Conservation (phyloP, 257 asterid genomes). For the Solanum chmielewskii region DNA sequence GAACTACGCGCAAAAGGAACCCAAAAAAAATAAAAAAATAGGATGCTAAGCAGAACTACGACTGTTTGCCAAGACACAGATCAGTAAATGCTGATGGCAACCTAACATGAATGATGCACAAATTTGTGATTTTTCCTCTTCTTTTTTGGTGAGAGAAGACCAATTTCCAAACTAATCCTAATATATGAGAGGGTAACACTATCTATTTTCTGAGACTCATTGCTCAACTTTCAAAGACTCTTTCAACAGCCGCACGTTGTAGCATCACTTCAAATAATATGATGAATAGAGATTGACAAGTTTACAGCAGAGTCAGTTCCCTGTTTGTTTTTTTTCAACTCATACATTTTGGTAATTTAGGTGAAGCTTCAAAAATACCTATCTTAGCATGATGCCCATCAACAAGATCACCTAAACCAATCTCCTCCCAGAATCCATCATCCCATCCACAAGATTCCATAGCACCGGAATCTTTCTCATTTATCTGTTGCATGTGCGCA, state of each 20-base stretch:
- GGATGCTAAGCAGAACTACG: neutral
- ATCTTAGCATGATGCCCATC: slow-evolving; percentile 95
- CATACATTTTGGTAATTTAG: neutral
- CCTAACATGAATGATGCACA: neutral
- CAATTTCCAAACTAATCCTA: neutral
- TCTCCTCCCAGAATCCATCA: slow-evolving; percentile 93
- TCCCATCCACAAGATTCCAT: slow-evolving; percentile 99
- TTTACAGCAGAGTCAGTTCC: neutral
- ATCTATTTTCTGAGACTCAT: neutral
- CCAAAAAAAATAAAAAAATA: neutral
- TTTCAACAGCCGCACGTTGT: neutral
- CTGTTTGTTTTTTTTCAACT: neutral
- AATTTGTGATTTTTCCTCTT: neutral
- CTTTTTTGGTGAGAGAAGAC: neutral
- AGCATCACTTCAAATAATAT: neutral
- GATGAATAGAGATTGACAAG: neutral
- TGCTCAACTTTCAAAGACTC: neutral
- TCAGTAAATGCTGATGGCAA: neutral
- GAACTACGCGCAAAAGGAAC: neutral
- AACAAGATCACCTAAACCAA: slow-evolving; percentile 90
- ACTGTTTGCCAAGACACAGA: neutral
- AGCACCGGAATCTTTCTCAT: slow-evolving; percentile 59
- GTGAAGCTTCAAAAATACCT: slow-evolving; percentile 29
- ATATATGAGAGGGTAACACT: neutral
- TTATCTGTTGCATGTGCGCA: slow-evolving; percentile 85